A percentile compares a stretch with the other conserved stretches of the same genome.
Conservation (phyloP, 495 filamentous ascomycete genomes). For the Haplographium delicatum region DNA sequence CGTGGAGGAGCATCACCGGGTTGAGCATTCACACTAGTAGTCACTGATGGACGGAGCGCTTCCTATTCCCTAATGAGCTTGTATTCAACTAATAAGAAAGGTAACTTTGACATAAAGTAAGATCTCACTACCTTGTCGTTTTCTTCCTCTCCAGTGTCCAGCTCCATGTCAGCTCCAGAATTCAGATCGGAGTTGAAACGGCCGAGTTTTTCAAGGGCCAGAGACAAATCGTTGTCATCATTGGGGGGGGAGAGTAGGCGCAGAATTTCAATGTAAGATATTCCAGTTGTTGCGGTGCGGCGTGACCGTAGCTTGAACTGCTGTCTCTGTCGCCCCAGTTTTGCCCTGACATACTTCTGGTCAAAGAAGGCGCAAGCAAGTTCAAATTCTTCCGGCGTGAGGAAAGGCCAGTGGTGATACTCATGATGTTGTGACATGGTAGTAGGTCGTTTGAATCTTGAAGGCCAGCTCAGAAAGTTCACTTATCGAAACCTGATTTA, state of each 20-base stretch:
- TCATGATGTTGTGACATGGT: slow-evolving; percentile 20
- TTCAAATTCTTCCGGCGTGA: slow-evolving; percentile 54
- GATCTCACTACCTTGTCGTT: slow-evolving; percentile 35
- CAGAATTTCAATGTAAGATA: slow-evolving; percentile 43
- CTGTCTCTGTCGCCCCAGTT: slow-evolving; percentile 40
- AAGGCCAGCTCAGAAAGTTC: too few relatives aligned
- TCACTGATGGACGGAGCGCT: slow-evolving; percentile 17
- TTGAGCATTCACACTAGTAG: neutral
- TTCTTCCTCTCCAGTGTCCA: slow-evolving; percentile 39
- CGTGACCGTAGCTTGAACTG: slow-evolving; percentile 28
- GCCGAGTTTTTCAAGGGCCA: slow-evolving; percentile 34
- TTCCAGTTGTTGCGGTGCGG: slow-evolving; percentile 20
- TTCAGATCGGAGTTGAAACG: slow-evolving; percentile 17
- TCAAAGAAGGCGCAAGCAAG: slow-evolving; percentile 54
- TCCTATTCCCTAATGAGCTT: too few relatives aligned
- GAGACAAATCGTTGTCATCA: slow-evolving; percentile 37
- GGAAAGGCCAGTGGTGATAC: slow-evolving; percentile 45
- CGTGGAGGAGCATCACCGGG: neutral
- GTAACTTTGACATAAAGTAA: neutral
- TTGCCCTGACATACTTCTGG: slow-evolving; percentile 45
- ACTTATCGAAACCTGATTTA: too few relatives aligned
- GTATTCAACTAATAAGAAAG: too few relatives aligned
- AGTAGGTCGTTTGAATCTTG: too few relatives aligned
- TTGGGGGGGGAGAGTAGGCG: slow-evolving; percentile 36
- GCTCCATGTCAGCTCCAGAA: slow-evolving; percentile 19